A percentile compares a stretch with the other conserved stretches of the same genome.
phyloP scores from a whole-genome alignment of 768 basidiomycete genomes.

The Naganishia randhawae region DNA sequence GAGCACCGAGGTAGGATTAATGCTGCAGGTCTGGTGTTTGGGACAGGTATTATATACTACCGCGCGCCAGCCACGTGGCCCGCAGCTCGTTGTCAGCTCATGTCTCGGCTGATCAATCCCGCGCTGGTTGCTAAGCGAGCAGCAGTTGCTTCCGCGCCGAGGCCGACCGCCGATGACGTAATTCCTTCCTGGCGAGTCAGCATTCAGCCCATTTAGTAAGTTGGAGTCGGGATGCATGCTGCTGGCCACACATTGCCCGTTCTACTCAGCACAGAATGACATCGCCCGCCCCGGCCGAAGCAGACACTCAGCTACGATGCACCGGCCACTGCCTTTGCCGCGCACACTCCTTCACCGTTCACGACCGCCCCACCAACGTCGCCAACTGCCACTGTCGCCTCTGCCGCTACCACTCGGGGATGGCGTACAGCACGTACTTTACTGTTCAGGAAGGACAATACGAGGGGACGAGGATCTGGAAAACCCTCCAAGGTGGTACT shows the following conservation, averaged over 20 bases:
- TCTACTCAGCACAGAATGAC: too few species aligned
- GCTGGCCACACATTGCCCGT: too few species aligned
- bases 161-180: too few species aligned
- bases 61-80: too few species aligned
- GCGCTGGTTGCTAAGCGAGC: too few species aligned
- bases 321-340: constrained; percentile 1
- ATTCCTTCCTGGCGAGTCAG: too few species aligned
- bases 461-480: not conserved
- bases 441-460: not conserved
- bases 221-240: too few species aligned
- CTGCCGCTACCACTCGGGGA: not conserved
- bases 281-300: not conserved
- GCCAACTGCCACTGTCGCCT: constrained; percentile 1
- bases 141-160: too few species aligned
- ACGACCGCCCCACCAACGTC: constrained; percentile 4
- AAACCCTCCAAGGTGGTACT: not conserved
- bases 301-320: not conserved
- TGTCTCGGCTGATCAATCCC: not conserved
- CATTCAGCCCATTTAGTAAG: too few species aligned
- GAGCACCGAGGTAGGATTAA: too few species aligned
- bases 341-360: not conserved
- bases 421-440: constrained; percentile 2
- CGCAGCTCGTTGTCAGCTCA: not conserved
- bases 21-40: too few species aligned
- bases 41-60: too few species aligned